Evolutionary conservation across 108 stramenopile genomes (phyloP).

Genomic region (Cyclotella sp.): DNA sequence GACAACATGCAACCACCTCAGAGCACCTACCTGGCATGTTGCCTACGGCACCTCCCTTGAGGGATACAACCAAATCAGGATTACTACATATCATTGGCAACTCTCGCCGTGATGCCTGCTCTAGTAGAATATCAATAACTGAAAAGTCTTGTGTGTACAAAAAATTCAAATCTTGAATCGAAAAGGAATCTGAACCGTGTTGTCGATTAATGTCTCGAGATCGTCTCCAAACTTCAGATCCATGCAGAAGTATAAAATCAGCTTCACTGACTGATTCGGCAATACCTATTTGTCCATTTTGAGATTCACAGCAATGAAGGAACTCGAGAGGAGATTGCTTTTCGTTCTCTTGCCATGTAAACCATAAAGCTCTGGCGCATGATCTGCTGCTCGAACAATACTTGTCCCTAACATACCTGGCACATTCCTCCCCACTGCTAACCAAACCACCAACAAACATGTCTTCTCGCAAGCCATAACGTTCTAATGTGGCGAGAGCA

Average conservation of each 20-base stretch:
- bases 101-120: constrained; percentile 44
- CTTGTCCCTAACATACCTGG: constrained; percentile 49
- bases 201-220: constrained; percentile 27
- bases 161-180: constrained; percentile 32
- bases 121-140: constrained; percentile 56
- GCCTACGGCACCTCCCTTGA: constrained; percentile 54
- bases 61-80: constrained; percentile 75
- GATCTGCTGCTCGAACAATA: constrained; percentile 24
- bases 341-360: constrained; percentile 68
- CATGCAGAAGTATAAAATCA: constrained; percentile 77
- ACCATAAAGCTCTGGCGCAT: constrained; percentile 61
- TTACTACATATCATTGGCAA: constrained; percentile 84
- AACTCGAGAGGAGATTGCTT: constrained; percentile 57
- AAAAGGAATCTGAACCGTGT: constrained; percentile 13
- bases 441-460: constrained; percentile 78
- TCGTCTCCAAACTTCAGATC: constrained; percentile 61
- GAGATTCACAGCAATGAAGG: constrained; percentile 61
- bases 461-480: constrained; percentile 70
- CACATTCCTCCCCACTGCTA: constrained; percentile 81
- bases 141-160: constrained; percentile 42
- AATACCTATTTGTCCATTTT: constrained; percentile 32
- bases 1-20: not conserved
- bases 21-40: constrained; percentile 71
- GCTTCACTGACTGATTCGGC: constrained; percentile 65
- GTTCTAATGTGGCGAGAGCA: constrained; percentile 61